phyloP scores from a whole-genome alignment of 768 basidiomycete genomes.

The Leccinum fibrillosum region DNA sequence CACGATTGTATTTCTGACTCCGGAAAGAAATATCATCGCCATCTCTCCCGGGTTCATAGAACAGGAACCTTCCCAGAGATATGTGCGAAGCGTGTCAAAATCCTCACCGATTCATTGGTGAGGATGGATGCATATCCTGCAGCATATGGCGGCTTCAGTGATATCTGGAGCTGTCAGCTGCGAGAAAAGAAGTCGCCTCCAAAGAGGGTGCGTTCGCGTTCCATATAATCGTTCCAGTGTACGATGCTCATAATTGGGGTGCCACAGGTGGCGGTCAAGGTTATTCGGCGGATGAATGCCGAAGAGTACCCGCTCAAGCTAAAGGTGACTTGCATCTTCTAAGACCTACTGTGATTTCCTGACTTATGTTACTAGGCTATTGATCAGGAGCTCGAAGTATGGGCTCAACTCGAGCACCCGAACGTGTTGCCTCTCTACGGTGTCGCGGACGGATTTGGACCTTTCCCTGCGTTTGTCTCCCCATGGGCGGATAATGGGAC shows the following conservation, averaged over 20 bases:
- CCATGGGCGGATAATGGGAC: slow-evolving; percentile 34
- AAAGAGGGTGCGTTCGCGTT: slow-evolving; percentile 9
- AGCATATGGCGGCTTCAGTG: slow-evolving; percentile 30
- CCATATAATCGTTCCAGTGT: background rate
- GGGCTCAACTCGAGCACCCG: slow-evolving; percentile 26
- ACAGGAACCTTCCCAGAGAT: background rate
- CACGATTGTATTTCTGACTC: background rate
- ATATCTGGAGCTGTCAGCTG: slow-evolving; percentile 25
- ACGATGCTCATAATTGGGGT: background rate
- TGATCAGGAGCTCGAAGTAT: slow-evolving; percentile 28
- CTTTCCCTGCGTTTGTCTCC: slow-evolving; percentile 30
- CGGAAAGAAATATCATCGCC: background rate
- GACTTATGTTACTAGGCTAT: slow-evolving; percentile 20
- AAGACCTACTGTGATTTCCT: background rate
- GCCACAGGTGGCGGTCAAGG: slow-evolving; percentile 27
- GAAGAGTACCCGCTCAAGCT: slow-evolving; percentile 10
- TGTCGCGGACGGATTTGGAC: slow-evolving; percentile 24
- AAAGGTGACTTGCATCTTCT: slow-evolving; percentile 7
- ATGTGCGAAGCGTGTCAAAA: background rate
- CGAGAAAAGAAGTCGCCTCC: background rate
- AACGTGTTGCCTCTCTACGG: slow-evolving; percentile 34
- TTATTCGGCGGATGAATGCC: slow-evolving; percentile 11
- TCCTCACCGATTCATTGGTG: slow-evolving; percentile 18
- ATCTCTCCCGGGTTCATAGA: background rate
- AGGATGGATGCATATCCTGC: slow-evolving; percentile 18